Conservation (phyloP, 2,329 filamentous ascomycete genomes). For the Sphaerulina populicola region DNA sequence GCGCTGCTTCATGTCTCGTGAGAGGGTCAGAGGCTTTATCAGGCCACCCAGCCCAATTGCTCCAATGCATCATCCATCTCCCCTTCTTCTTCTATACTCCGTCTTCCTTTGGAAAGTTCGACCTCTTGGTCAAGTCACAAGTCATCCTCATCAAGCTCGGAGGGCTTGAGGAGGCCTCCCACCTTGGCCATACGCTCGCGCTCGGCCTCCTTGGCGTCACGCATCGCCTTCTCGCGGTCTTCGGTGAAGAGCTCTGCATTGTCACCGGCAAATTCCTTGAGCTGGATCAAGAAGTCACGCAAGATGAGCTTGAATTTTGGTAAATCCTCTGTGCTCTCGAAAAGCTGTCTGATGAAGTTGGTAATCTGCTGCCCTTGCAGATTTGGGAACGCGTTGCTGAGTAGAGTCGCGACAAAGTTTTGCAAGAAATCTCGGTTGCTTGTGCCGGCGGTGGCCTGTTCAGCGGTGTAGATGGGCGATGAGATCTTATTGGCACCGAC, state of each 20-base stretch:
- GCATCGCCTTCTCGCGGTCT: constrained; percentile 86
- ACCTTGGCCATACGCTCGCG: constrained; percentile 90
- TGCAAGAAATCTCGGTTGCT: constrained; percentile 84
- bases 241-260: constrained; percentile 89
- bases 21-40: background rate
- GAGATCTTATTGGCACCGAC: constrained; percentile 84
- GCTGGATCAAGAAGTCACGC: constrained; percentile 91
- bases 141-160: constrained; percentile 78
- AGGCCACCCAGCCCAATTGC: constrained; percentile 7
- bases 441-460: constrained; percentile 75
- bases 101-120: constrained; percentile 14
- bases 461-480: constrained; percentile 77
- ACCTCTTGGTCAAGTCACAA: constrained; percentile 64
- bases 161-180: constrained; percentile 89
- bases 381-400: constrained; percentile 89
- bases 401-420: constrained; percentile 73
- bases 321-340: constrained; percentile 78
- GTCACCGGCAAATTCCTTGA: constrained; percentile 94
- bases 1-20: background rate
- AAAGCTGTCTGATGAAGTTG: constrained; percentile 81
- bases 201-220: constrained; percentile 77
- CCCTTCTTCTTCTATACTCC: constrained; percentile 1
- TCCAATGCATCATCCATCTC: constrained; percentile 5
- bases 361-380: constrained; percentile 74
- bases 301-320: constrained; percentile 93